Percentiles rank a stretch among this genome's conserved stretches.
Evolutionary conservation across 176 grass and related monocot species (phyloP).

Genomic region (Oryza nivara): DNA sequence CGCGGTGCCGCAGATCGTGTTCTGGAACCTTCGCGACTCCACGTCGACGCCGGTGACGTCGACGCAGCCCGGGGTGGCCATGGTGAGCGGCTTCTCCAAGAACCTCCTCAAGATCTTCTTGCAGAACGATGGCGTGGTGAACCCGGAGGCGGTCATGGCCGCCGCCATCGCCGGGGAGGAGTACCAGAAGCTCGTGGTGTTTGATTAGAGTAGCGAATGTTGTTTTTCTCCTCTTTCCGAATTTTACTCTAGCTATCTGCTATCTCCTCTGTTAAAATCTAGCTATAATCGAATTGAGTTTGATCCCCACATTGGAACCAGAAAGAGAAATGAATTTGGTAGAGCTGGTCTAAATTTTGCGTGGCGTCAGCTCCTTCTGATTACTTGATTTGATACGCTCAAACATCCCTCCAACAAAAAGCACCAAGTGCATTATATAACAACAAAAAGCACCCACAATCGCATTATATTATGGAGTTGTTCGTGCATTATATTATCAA

Average conservation of each 20-base stretch:
- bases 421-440: too few species aligned
- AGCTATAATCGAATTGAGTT: neutral
- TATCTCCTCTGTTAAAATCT: too few species aligned
- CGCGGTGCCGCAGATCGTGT: constrained; percentile 70
- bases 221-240: too few species aligned
- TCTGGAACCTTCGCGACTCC: constrained; percentile 81
- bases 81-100: constrained; percentile 85
- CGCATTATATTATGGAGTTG: too few species aligned
- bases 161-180: constrained; percentile 57
- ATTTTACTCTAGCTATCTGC: neutral
- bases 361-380: too few species aligned
- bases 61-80: constrained; percentile 62
- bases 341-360: too few species aligned
- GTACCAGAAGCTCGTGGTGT: constrained; percentile 62
- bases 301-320: too few species aligned
- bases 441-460: too few species aligned
- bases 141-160: constrained; percentile 61
- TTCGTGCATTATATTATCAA: too few species aligned
- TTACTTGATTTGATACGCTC: too few species aligned
- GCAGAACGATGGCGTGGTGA: constrained; percentile 38
- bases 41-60: constrained; percentile 53
- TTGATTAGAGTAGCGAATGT: constrained; percentile 31
- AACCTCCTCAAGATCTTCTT: constrained; percentile 80
- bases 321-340: too few species aligned
- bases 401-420: too few species aligned